Conservation (phyloP, 1,139 yeast genomes). For the Taphrina flavorubra region DNA sequence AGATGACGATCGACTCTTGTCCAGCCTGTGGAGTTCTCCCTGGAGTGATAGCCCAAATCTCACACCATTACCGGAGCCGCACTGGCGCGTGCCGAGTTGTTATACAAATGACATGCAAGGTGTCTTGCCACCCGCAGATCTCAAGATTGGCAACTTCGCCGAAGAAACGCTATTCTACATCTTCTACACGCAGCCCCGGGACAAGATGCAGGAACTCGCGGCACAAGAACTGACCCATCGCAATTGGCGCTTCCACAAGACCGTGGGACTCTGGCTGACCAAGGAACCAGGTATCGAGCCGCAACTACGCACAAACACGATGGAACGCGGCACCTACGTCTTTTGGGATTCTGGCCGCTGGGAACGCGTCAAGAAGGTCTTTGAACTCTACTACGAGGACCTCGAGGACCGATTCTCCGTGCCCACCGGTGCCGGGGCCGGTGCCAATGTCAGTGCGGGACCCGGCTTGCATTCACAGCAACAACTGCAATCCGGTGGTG, state of each 20-base stretch:
- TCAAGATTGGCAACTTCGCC: conserved; percentile 73
- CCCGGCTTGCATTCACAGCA: background rate
- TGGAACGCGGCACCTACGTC: conserved; percentile 93
- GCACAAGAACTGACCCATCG: conserved; percentile 84
- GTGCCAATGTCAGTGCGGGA: background rate
- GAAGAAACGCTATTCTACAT: conserved; percentile 94
- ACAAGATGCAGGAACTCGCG: conserved; percentile 89
- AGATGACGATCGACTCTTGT: conserved; percentile 50
- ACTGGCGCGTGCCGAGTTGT: conserved; percentile 66
- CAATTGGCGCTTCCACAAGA: conserved; percentile 97
- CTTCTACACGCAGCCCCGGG: conserved; percentile 92
- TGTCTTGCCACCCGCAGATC: conserved; percentile 65
- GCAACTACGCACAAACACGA: conserved; percentile 77
- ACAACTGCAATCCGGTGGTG: background rate
- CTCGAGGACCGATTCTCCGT: conserved; percentile 42
- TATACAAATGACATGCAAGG: conserved; percentile 56
- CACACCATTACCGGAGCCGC: conserved; percentile 63
- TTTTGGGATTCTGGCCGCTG: conserved; percentile 96
- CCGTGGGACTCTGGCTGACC: conserved; percentile 93
- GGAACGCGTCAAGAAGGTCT: conserved; percentile 75
- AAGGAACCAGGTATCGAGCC: conserved; percentile 93
- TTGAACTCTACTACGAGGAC: conserved; percentile 44
- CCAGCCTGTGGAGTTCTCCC: conserved; percentile 31
- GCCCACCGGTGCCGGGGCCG: background rate
- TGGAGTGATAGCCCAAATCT: conserved; percentile 20